phyloP scores from a whole-genome alignment of 1,284 basidiomycete genomes.

The Gomphus bonarii region DNA sequence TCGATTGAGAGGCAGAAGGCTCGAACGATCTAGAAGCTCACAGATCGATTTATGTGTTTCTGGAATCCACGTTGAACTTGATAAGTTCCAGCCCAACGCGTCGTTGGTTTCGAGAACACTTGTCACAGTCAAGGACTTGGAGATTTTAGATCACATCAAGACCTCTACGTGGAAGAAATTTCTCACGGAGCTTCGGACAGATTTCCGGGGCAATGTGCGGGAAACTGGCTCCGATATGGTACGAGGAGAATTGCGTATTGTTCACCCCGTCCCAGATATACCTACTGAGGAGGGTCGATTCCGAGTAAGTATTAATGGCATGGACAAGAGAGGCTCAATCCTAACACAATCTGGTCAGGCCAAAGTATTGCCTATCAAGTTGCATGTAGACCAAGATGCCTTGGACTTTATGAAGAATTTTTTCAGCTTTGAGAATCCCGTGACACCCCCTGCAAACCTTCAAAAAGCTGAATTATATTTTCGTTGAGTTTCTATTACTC shows the following conservation, averaged over 20 bases:
- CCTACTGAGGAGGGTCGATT: slow-evolving; percentile 73
- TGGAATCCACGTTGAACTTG: slow-evolving; percentile 56
- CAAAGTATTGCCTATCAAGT: slow-evolving; percentile 79
- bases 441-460: slow-evolving; percentile 24
- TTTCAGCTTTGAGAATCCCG: slow-evolving; percentile 74
- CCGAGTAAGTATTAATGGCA: slow-evolving; percentile 41
- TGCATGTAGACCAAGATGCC: slow-evolving; percentile 97
- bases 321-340: neutral
- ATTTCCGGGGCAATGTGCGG: slow-evolving; percentile 75
- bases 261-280: slow-evolving; percentile 59
- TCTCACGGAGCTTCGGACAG: slow-evolving; percentile 73
- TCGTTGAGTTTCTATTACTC: slow-evolving; percentile 35
- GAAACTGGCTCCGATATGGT: slow-evolving; percentile 92
- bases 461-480: slow-evolving; percentile 56
- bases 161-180: slow-evolving; percentile 99
- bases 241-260: slow-evolving; percentile 68
- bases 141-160: slow-evolving; percentile 96
- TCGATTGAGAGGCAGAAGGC: slow-evolving; percentile 43
- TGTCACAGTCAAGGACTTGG: slow-evolving; percentile 58
- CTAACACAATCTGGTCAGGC: slow-evolving; percentile 36
- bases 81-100: slow-evolving; percentile 49
- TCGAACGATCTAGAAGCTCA: slow-evolving; percentile 71
- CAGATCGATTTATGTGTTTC: slow-evolving; percentile 79
- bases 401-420: slow-evolving; percentile 97
- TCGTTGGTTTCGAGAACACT: slow-evolving; percentile 56